phyloP scores from a whole-genome alignment of 2,329 filamentous ascomycete species.

The Curvularia sp. region DNA sequence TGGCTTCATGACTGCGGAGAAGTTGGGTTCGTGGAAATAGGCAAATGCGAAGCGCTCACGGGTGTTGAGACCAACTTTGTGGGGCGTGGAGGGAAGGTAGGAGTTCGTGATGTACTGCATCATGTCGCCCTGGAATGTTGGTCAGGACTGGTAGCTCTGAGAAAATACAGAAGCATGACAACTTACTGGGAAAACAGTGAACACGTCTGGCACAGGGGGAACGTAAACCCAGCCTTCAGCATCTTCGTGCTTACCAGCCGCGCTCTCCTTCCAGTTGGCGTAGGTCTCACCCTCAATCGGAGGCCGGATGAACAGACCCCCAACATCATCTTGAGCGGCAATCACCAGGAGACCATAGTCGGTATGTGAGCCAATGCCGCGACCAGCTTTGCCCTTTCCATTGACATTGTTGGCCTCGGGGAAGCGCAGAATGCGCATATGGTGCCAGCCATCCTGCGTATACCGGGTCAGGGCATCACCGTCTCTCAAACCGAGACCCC shows the following conservation, averaged over 20 bases:
- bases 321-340: slow-evolving; percentile 59
- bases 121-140: slow-evolving; percentile 9
- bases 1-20: slow-evolving; percentile 17
- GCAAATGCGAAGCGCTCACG: slow-evolving; percentile 19
- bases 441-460: slow-evolving; percentile 60
- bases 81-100: slow-evolving; percentile 15
- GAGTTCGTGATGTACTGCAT: slow-evolving; percentile 22
- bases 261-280: slow-evolving; percentile 57
- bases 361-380: slow-evolving; percentile 61
- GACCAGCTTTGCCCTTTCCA: slow-evolving; percentile 58
- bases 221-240: slow-evolving; percentile 59
- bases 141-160: neutral
- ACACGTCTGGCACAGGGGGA: slow-evolving; percentile 54
- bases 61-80: slow-evolving; percentile 19
- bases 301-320: slow-evolving; percentile 59
- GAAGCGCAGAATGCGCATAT: slow-evolving; percentile 57
- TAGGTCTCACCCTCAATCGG: slow-evolving; percentile 52
- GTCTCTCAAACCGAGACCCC: slow-evolving; percentile 53
- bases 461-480: slow-evolving; percentile 52
- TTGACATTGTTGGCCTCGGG: slow-evolving; percentile 51
- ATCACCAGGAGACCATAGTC: slow-evolving; percentile 62
- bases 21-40: slow-evolving; percentile 19
- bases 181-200: slow-evolving; percentile 57
- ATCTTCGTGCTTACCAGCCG: slow-evolving; percentile 56
- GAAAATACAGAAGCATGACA: neutral